These are phyloP conservation scores for Rhizopogon vesiculosus DNA, from an alignment of 768 basidiomycete species.

Conservation along the genomic window DNA sequence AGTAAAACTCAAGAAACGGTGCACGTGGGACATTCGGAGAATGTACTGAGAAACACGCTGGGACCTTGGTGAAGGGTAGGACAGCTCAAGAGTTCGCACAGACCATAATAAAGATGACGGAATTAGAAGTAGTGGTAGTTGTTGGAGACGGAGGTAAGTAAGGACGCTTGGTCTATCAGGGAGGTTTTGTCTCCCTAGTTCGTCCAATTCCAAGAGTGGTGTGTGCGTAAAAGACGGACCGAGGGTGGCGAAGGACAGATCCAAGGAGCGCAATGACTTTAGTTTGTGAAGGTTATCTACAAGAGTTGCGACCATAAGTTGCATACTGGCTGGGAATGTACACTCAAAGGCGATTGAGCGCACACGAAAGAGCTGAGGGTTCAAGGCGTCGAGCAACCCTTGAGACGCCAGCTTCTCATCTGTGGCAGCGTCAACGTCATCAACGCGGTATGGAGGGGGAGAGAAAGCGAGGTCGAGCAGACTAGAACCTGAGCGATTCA, in stretches of 20 bases:
- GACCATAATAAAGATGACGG: conserved; percentile 33
- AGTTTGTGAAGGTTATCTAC: conserved; percentile 17
- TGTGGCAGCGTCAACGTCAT: conserved; percentile 12
- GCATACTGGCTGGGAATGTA: conserved; percentile 23
- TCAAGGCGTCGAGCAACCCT: conserved; percentile 20
- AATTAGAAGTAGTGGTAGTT: conserved; percentile 36
- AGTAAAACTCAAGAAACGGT: conserved; percentile 31
- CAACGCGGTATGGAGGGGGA: conserved; percentile 10
- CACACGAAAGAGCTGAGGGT: conserved; percentile 21
- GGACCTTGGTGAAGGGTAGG: conserved; percentile 29
- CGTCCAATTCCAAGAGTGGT: conserved; percentile 17
- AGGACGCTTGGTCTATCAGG: conserved; percentile 10
- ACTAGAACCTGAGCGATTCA: conserved; percentile 30
- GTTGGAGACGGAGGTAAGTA: conserved; percentile 34
- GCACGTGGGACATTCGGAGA: conserved; percentile 36
- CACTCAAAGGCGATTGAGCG: conserved; percentile 32
- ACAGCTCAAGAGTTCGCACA: conserved; percentile 38
- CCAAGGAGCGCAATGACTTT: conserved; percentile 16
- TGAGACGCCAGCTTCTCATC: conserved; percentile 12
- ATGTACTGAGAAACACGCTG: conserved; percentile 25
- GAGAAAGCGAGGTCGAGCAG: conserved; percentile 33
- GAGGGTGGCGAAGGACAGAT: conserved; percentile 21
- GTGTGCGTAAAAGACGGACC: conserved; percentile 24
- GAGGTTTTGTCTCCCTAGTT: conserved; percentile 7
- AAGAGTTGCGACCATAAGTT: conserved; percentile 15